Percentiles rank a stretch among this genome's conserved stretches.
Evolutionary conservation across 176 grass and related monocot species (phyloP).

Genomic region (Rhynchospora tenuis): DNA sequence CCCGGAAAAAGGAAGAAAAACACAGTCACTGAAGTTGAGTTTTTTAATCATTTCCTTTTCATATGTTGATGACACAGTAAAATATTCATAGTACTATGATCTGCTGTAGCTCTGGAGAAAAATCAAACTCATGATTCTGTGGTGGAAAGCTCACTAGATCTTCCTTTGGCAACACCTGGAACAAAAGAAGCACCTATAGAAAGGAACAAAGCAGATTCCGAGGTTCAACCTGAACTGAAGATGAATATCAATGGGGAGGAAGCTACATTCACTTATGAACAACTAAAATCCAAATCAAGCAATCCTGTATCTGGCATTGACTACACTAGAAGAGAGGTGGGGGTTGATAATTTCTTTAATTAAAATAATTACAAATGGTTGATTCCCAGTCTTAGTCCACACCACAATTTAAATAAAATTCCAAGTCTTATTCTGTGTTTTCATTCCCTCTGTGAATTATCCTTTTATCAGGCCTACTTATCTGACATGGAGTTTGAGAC

Average conservation of each 20-base stretch:
- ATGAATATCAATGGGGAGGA: conserved; percentile 44
- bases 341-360: not conserved
- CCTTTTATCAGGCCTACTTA: conserved; percentile 58
- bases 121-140: not conserved
- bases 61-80: not conserved
- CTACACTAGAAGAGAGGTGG: conserved; percentile 82
- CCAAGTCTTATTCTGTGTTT: not conserved
- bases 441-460: not conserved
- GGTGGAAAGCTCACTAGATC: not conserved
- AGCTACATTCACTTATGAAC: conserved; percentile 65
- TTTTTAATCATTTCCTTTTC: not conserved
- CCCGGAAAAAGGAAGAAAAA: not conserved
- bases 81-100: not conserved
- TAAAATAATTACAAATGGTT: not conserved
- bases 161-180: not conserved
- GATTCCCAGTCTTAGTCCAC: not conserved
- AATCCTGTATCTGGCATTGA: conserved; percentile 76
- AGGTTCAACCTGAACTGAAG: conserved; percentile 36
- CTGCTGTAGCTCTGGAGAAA: not conserved
- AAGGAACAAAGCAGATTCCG: not conserved
- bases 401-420: not conserved
- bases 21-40: not conserved
- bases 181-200: not conserved
- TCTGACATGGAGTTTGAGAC: conserved; percentile 65
- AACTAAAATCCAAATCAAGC: conserved; percentile 66